These are phyloP conservation scores for Leucosporidium scottii DNA, from an alignment of 768 basidiomycete species.

Conservation along the genomic window DNA sequence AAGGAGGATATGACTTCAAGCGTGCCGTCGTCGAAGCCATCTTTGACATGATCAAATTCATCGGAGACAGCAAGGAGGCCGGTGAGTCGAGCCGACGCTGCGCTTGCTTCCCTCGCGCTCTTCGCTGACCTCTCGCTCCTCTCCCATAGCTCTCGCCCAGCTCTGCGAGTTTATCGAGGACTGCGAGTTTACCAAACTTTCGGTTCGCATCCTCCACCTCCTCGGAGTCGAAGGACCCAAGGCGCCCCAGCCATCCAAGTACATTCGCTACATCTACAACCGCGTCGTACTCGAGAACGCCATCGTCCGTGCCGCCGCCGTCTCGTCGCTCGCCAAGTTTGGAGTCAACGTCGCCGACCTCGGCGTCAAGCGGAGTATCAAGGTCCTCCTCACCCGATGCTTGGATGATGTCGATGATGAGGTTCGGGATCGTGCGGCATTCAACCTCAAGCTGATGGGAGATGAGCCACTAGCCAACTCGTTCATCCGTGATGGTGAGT, in stretches of 20 bases:
- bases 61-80: constrained; percentile 89
- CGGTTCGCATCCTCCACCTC: constrained; percentile 89
- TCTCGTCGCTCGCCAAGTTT: constrained; percentile 90
- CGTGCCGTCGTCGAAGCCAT: constrained; percentile 98
- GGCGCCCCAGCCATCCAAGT: constrained; percentile 92
- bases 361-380: constrained; percentile 72
- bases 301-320: constrained; percentile 92
- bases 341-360: constrained; percentile 79
- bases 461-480: constrained; percentile 71
- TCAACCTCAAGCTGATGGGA: constrained; percentile 79
- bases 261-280: constrained; percentile 99
- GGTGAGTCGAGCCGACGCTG: constrained; percentile 38
- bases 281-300: constrained; percentile 98
- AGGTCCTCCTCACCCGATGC: constrained; percentile 79
- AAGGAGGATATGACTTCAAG: constrained; percentile 99
- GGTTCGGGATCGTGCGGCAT: constrained; percentile 91
- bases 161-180: constrained; percentile 99
- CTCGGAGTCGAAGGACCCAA: constrained; percentile 94
- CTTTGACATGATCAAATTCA: constrained; percentile 99
- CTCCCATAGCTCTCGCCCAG: constrained; percentile 68
- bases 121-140: not conserved
- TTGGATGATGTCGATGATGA: constrained; percentile 98
- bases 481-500: constrained; percentile 85
- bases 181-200: constrained; percentile 98
- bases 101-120: not conserved